Conservation (phyloP, 225 moss, liverwort and hornwort genomes). For the Climacium dendroides region DNA sequence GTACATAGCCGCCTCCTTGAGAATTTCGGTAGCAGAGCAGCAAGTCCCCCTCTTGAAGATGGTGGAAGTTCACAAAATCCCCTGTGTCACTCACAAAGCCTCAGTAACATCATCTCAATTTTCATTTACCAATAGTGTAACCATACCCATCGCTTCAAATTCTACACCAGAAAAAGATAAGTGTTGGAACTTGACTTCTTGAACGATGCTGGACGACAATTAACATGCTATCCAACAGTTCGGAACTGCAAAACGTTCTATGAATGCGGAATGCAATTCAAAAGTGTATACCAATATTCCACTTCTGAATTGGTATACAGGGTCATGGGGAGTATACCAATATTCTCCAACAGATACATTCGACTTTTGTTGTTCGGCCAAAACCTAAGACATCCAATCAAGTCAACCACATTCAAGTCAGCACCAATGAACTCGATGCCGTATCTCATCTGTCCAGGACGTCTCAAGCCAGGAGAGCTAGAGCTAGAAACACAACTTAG, state of each 20-base stretch:
- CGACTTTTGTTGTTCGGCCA: conserved; percentile 40
- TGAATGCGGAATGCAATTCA: not conserved
- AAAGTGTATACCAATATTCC: not conserved
- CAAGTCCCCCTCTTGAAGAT: conserved; percentile 11
- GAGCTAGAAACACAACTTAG: not conserved
- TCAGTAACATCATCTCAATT: not conserved
- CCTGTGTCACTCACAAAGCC: not conserved
- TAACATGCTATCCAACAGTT: not conserved
- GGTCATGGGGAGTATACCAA: conserved; percentile 6
- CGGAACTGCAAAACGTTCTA: not conserved
- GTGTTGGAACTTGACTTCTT: not conserved
- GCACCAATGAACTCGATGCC: not conserved
- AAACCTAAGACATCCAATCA: not conserved
- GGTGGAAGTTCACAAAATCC: conserved; percentile 14
- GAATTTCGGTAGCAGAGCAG: conserved; percentile 15
- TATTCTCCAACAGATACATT: conserved; percentile 34
- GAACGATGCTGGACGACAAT: not conserved
- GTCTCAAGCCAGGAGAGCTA: not conserved
- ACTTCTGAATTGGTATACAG: too few relatives aligned
- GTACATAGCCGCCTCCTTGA: conserved; percentile 10
- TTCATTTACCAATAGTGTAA: not conserved
- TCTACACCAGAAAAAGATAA: not conserved
- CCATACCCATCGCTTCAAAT: not conserved
- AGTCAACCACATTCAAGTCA: not conserved
- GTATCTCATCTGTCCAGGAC: not conserved